Base-by-base conservation (phyloP, 495 filamentous ascomycete genomes). In the Friedmanniomyces endolithicus region DNA sequence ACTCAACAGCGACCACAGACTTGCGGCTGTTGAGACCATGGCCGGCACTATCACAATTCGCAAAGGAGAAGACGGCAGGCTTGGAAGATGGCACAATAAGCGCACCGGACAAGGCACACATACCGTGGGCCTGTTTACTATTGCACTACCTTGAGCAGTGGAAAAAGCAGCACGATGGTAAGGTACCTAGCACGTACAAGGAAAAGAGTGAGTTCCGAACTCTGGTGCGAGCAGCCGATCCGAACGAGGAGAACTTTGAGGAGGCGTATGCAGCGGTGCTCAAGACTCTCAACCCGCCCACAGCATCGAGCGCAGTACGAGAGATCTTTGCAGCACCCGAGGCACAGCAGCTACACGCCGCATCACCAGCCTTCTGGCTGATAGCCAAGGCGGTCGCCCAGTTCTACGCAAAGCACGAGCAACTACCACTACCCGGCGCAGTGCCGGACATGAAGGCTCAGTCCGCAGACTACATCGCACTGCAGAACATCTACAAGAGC, bases 361-460 rank as follows among this genome's bases (percentile, higher is more conserved):
- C 73, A 35, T 69, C 69, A 25, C 71, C 79, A 9, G 68, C 70
- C 48, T 99, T 97, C 72, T 99, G 92, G 92, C 68, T 94, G 55
- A 90, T 96, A 62, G 86, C 89, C 9, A 74, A 83, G 58, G 90
- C 90, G 1, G 75, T 97, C 58, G 76, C 75, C 35, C 60, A 74
- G 29, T 99, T 97, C 70, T 82, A 90, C 64, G 65, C 70, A 12
- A 75, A 74, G 50, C 81, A 94, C 62, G 70, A 73, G 19, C 76
- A 81, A 37, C 77, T 97, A 6, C 92, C 92, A 19, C 72, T 99
- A 0, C 85, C 89, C 1, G 94, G 92, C 44, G 82, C 83, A 19
- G 74, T 97, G 14, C 94, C 92, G 6, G 92, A 99, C 70, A 99
- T 99, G 92, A 99, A 99, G 71, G 88, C 92, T 29, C 80, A 90